phyloP scores from a whole-genome alignment of 352 stramenopile genomes.

The Globisporangium spiculum region DNA sequence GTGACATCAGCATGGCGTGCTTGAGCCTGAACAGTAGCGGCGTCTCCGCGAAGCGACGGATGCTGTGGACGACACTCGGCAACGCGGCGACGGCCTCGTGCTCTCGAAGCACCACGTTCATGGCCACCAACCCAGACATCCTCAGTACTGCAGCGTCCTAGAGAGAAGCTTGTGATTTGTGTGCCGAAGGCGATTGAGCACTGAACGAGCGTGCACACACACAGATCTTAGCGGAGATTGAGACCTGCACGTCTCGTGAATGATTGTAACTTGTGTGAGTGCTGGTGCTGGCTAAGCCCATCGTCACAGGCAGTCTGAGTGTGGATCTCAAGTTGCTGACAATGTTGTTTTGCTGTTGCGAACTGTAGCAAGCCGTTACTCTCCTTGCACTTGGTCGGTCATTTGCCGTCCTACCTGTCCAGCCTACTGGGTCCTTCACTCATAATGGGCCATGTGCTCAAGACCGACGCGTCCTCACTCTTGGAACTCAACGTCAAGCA shows the following conservation, averaged over 20 bases:
- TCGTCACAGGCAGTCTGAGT: too few species aligned
- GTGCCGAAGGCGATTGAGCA: too few species aligned
- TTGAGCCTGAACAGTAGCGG: background rate
- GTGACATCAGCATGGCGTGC: background rate
- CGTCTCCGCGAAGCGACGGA: background rate
- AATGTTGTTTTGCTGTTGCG: too few species aligned
- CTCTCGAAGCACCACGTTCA: background rate
- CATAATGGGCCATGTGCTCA: background rate
- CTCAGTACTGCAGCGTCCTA: too few species aligned
- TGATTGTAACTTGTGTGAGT: background rate
- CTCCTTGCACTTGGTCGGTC: too few species aligned
- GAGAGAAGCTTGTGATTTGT: too few species aligned
- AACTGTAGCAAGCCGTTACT: too few species aligned
- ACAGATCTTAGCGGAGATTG: too few species aligned
- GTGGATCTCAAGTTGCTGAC: too few species aligned
- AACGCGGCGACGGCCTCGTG: background rate
- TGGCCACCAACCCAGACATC: background rate
- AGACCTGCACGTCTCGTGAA: background rate
- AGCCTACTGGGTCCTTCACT: too few species aligned
- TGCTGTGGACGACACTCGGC: background rate
- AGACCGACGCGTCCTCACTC: conserved; percentile 5
- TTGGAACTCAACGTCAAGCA: conserved; percentile 13
- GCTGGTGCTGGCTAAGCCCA: background rate
- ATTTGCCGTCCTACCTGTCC: too few species aligned
- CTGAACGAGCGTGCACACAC: too few species aligned